phyloP scores from a whole-genome alignment of 345 rosid genomes.

The Citrus glauca region DNA sequence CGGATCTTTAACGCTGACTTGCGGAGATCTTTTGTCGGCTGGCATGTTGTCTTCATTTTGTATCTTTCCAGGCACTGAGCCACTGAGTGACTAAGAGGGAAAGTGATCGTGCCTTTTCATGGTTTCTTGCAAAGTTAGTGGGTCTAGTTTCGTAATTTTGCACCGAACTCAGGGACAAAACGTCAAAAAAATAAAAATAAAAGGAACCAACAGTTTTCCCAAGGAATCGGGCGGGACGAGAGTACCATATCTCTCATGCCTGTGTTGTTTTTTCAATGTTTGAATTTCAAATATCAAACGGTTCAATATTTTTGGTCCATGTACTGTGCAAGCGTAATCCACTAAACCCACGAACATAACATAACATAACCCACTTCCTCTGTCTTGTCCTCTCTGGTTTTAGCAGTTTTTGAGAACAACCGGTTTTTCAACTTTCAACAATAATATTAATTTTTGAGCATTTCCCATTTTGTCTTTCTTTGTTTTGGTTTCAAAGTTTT shows the following conservation, averaged over 20 bases:
- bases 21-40: conserved; percentile 25
- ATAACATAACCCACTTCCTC: conserved; percentile 2
- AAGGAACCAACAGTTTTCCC: background rate
- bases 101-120: conserved; percentile 28
- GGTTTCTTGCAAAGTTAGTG: conserved; percentile 9
- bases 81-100: background rate
- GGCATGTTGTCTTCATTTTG: conserved; percentile 12
- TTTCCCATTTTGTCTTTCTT: conserved; percentile 4
- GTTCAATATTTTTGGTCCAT: conserved; percentile 3
- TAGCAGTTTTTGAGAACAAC: background rate
- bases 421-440: background rate
- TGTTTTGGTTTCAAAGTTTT: background rate
- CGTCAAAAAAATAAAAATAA: background rate
- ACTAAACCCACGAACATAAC: conserved; percentile 11
- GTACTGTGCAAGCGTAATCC: background rate
- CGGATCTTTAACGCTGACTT: conserved; percentile 7
- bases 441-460: too few species aligned
- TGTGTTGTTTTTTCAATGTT: conserved; percentile 20
- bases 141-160: conserved; percentile 5
- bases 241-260: background rate
- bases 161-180: background rate
- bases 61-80: background rate
- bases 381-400: conserved; percentile 1
- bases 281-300: conserved; percentile 45
- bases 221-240: conserved; percentile 34